phyloP scores from a whole-genome alignment of 148 eudicot genomes.

The Rhododendron ferrugineum region DNA sequence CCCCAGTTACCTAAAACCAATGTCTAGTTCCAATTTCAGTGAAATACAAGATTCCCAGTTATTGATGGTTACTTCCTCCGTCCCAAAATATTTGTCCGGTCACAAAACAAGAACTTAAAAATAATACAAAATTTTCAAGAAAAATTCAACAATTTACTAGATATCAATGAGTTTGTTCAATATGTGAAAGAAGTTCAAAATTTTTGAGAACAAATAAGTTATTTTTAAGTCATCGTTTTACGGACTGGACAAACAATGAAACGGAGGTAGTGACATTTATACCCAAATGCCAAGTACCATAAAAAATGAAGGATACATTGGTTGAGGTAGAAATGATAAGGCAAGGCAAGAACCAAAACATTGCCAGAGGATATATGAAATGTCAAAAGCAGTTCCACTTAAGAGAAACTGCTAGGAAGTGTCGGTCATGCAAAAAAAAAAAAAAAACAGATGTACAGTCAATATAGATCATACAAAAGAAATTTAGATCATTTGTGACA shows the following conservation, averaged over 20 bases:
- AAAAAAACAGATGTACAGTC: background rate
- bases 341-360: background rate
- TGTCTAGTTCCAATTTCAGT: no score
- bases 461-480: background rate
- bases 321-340: background rate
- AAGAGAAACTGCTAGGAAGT: background rate
- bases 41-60: background rate
- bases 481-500: background rate
- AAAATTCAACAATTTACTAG: background rate
- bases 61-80: background rate
- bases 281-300: background rate
- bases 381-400: background rate
- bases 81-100: background rate
- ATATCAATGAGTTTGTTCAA: background rate
- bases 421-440: background rate
- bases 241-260: background rate
- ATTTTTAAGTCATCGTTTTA: background rate
- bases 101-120: background rate
- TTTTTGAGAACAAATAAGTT: background rate
- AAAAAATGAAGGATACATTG: background rate
- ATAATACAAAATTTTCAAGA: background rate
- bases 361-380: background rate
- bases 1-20: no score
- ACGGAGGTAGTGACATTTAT: background rate
- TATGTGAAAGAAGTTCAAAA: background rate